A percentile compares a stretch with the other conserved stretches of the same genome.
Conservation (phyloP, 192 early-diverging fungal genomes). For the Gryganskiella cystojenkinii region DNA sequence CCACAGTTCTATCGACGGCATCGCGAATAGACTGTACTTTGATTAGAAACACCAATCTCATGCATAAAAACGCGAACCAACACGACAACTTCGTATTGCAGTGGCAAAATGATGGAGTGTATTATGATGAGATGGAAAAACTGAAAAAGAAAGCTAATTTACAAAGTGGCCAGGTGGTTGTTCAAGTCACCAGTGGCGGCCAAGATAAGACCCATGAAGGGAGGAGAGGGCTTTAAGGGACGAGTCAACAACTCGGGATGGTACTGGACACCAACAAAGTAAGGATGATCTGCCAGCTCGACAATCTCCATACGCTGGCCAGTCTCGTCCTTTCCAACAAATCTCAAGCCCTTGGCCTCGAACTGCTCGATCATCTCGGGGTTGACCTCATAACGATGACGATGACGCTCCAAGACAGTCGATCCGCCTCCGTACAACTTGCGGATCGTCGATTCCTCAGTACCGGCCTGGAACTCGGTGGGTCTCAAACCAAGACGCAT, state of each 20-base stretch:
- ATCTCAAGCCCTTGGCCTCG: constrained; percentile 85
- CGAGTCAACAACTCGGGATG: constrained; percentile 98
- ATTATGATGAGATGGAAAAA: background rate
- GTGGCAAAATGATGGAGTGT: too few relatives aligned
- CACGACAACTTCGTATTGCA: too few relatives aligned
- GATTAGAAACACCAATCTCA: too few relatives aligned
- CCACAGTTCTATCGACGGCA: too few relatives aligned
- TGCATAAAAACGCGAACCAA: too few relatives aligned
- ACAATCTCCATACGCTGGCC: constrained; percentile 98
- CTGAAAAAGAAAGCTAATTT: constrained; percentile 4
- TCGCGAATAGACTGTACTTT: too few relatives aligned
- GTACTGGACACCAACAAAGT: constrained; percentile 93
- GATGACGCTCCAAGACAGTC: constrained; percentile 82
- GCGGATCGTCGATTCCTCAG: constrained; percentile 70
- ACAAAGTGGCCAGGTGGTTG: constrained; percentile 32
- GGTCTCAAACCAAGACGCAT: constrained; percentile 91
- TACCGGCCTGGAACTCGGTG: constrained; percentile 76
- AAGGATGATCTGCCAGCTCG: constrained; percentile 90
- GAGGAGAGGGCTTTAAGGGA: constrained; percentile 91
- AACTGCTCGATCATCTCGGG: constrained; percentile 79
- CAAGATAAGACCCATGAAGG: constrained; percentile 91
- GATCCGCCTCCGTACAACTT: constrained; percentile 74
- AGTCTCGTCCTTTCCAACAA: constrained; percentile 92
- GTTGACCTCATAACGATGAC: constrained; percentile 98
- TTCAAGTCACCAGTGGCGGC: constrained; percentile 73